These are phyloP conservation scores for Protea cynaroides DNA, from an alignment of 164 flowering plant genomes.

Conservation along the genomic window DNA sequence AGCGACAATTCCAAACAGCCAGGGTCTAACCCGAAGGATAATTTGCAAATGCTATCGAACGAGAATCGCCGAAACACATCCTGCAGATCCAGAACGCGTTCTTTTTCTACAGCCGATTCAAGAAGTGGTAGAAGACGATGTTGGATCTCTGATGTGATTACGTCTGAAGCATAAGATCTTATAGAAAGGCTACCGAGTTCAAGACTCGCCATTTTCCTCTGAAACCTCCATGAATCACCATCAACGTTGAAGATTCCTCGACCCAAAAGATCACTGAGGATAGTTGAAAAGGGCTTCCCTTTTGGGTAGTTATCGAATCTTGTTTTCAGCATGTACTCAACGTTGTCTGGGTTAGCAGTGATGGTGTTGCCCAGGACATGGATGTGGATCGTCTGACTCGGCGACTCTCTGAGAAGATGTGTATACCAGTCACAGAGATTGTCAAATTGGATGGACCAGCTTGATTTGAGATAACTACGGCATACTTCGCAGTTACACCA, in stretches of 20 bases:
- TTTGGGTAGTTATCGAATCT: slow-evolving; percentile 76
- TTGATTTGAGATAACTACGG: slow-evolving; percentile 25
- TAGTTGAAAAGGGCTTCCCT: slow-evolving; percentile 50
- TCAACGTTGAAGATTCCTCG: slow-evolving; percentile 78
- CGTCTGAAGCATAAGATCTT: slow-evolving; percentile 39
- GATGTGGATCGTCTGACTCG: slow-evolving; percentile 49
- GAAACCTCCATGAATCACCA: slow-evolving; percentile 65
- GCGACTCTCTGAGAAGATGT: slow-evolving; percentile 42
- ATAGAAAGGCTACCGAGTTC: slow-evolving; percentile 49
- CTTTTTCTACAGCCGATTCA: not conserved
- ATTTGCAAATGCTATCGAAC: slow-evolving; percentile 41
- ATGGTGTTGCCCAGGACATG: slow-evolving; percentile 59
- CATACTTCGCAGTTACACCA: slow-evolving; percentile 57
- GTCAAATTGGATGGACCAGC: slow-evolving; percentile 41
- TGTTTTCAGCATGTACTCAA: slow-evolving; percentile 68
- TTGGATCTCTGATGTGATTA: slow-evolving; percentile 26
- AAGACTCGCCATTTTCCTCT: slow-evolving; percentile 56
- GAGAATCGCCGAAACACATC: slow-evolving; percentile 50
- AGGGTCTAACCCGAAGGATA: slow-evolving; percentile 58
- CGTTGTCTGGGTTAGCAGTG: slow-evolving; percentile 69
- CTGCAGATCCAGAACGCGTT: slow-evolving; percentile 36
- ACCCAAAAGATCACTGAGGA: slow-evolving; percentile 74
- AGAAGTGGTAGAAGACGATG: slow-evolving; percentile 30
- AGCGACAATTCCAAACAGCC: slow-evolving; percentile 26
- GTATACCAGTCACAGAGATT: slow-evolving; percentile 72